phyloP scores from a whole-genome alignment of 306 rosid species.

The Ziziphus jujuba region DNA sequence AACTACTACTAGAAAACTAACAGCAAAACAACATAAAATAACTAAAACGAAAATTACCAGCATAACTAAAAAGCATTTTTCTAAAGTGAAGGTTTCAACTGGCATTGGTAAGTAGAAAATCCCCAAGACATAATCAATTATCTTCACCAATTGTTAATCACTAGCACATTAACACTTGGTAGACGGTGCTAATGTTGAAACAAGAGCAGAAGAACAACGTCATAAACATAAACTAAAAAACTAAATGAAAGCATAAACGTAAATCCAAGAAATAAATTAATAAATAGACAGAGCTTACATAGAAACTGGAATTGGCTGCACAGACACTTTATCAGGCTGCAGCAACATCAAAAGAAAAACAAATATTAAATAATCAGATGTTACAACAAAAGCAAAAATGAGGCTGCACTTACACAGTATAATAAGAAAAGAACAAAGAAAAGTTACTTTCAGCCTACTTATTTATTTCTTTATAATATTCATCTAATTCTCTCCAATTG shows the following conservation, averaged over 20 bases:
- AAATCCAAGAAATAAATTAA: not conserved
- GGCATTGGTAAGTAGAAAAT: too few species aligned
- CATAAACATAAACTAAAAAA: conserved; percentile 3
- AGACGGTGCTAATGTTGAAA: too few species aligned
- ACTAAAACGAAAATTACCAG: too few species aligned
- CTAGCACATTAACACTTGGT: too few species aligned
- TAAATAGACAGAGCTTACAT: conserved; percentile 51
- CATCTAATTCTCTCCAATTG: too few species aligned
- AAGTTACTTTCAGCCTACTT: not conserved
- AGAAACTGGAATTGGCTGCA: conserved; percentile 84
- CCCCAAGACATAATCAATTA: too few species aligned
- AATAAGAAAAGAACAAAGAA: not conserved
- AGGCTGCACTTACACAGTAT: not conserved
- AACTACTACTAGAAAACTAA: too few species aligned
- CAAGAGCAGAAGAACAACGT: not conserved
- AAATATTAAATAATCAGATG: conserved; percentile 4
- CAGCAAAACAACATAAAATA: too few species aligned
- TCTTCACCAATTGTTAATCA: too few species aligned
- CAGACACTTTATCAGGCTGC: conserved; percentile 74
- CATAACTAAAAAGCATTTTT: too few species aligned
- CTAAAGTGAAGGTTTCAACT: too few species aligned
- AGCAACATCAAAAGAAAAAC: conserved; percentile 18
- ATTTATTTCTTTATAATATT: too few species aligned
- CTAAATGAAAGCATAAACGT: not conserved
- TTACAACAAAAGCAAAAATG: not conserved